These are phyloP conservation scores for Grammothele lineata DNA, from an alignment of 768 basidiomycete genomes.

Conservation along the genomic window DNA sequence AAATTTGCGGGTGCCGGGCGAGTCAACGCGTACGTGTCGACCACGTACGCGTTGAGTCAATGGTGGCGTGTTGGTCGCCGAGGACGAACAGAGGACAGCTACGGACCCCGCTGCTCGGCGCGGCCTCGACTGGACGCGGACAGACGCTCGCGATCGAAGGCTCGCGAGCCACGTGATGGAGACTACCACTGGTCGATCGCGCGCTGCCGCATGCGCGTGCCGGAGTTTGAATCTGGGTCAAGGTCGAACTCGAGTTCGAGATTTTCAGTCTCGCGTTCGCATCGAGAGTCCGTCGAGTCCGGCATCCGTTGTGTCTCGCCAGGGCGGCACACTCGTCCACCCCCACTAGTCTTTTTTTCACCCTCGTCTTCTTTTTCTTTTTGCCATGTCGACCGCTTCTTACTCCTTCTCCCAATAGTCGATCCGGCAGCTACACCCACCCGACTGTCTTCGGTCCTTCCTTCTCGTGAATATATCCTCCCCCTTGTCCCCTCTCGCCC, in stretches of 20 bases:
- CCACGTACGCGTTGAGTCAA: too few relatives aligned
- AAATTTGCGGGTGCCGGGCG: too few relatives aligned
- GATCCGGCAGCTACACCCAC: constrained; percentile 19
- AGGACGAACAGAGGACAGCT: too few relatives aligned
- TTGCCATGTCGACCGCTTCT: constrained; percentile 18
- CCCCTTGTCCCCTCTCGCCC: not conserved
- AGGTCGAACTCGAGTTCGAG: constrained; percentile 15
- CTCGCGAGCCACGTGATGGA: constrained; percentile 8
- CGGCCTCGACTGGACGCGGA: too few relatives aligned
- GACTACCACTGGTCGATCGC: constrained; percentile 3
- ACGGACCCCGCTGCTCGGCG: too few relatives aligned
- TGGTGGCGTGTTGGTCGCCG: too few relatives aligned
- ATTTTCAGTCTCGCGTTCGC: too few relatives aligned
- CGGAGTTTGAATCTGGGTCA: constrained; percentile 16
- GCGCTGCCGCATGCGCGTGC: constrained; percentile 5
- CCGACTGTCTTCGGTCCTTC: constrained; percentile 7
- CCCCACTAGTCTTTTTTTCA: constrained; percentile 9
- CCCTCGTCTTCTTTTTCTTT: constrained; percentile 9
- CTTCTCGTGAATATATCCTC: constrained; percentile 10
- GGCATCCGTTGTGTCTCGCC: too few relatives aligned
- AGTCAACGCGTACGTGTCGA: too few relatives aligned
- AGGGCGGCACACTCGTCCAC: not conserved
- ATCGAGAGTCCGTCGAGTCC: too few relatives aligned
- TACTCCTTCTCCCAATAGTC: constrained; percentile 9
- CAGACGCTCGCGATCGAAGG: too few relatives aligned